Evolutionary conservation across 1,139 yeast genomes (phyloP).

Genomic region (Tardiomyces depauwii): DNA sequence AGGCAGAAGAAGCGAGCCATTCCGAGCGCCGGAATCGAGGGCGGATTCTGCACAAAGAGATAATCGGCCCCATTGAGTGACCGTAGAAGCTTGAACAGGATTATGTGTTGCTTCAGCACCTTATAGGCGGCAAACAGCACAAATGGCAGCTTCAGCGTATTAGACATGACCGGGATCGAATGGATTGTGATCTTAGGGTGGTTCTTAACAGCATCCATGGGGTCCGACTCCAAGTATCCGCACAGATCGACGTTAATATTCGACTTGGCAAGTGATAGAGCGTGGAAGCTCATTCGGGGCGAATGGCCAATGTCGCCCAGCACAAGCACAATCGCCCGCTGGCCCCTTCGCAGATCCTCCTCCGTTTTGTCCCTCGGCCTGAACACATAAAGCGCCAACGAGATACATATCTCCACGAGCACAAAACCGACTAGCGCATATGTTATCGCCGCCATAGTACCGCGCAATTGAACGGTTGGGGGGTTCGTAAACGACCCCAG

Average conservation of each 20-base stretch:
- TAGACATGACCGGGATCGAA: conserved; percentile 36
- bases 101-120: conserved; percentile 43
- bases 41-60: conserved; percentile 86
- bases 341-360: conserved; percentile 22
- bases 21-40: conserved; percentile 72
- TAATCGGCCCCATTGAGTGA: conserved; percentile 52
- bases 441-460: conserved; percentile 14
- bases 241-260: conserved; percentile 75
- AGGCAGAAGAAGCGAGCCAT: conserved; percentile 46
- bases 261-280: conserved; percentile 54
- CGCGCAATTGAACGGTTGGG: too few species aligned
- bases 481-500: not conserved
- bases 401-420: conserved; percentile 19
- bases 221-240: conserved; percentile 53
- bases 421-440: conserved; percentile 14
- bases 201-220: conserved; percentile 19
- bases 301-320: conserved; percentile 93
- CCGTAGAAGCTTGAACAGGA: conserved; percentile 38
- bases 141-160: conserved; percentile 39
- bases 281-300: conserved; percentile 92
- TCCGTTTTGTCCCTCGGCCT: conserved; percentile 12
- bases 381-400: conserved; percentile 19
- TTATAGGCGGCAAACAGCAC: conserved; percentile 49
- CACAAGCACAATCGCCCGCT: conserved; percentile 63
- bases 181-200: conserved; percentile 19